Percentiles rank a stretch among this genome's conserved stretches.
Conservation (phyloP, 805 yeast species). For the Scheffersomyces lignosus region DNA sequence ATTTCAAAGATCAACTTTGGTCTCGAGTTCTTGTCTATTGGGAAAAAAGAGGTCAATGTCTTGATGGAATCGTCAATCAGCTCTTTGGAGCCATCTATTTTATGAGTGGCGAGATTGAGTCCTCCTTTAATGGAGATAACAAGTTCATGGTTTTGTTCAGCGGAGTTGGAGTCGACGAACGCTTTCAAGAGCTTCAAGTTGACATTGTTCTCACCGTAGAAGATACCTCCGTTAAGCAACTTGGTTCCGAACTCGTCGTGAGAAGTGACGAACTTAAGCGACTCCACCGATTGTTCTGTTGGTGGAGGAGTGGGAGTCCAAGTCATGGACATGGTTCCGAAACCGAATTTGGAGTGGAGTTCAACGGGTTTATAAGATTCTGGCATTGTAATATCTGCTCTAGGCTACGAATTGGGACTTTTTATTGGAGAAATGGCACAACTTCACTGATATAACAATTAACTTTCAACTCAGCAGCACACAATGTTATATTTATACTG, state of each 20-base stretch:
- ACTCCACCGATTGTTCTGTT: constrained; percentile 50
- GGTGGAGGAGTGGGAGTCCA: constrained; percentile 62
- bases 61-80: constrained; percentile 50
- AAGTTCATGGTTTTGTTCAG: constrained; percentile 50
- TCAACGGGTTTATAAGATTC: constrained; percentile 2
- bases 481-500: too few species aligned
- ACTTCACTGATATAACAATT: too few species aligned
- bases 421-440: too few species aligned
- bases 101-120: constrained; percentile 27
- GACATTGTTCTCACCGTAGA: constrained; percentile 57
- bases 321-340: constrained; percentile 82
- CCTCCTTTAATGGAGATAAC: constrained; percentile 73
- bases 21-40: constrained; percentile 23
- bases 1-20: constrained; percentile 55
- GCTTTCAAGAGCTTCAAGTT: constrained; percentile 58
- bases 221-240: constrained; percentile 74
- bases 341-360: constrained; percentile 44
- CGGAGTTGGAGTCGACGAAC: constrained; percentile 60
- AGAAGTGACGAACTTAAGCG: constrained; percentile 43
- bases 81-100: constrained; percentile 54
- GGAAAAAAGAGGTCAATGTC: constrained; percentile 32
- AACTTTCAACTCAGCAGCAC: too few species aligned
- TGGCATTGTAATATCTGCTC: background rate
- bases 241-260: constrained; percentile 50
- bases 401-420: background rate